Evolutionary conservation across 73 alveolate genomes (phyloP).

Genomic region (Tetrahymena borealis): DNA sequence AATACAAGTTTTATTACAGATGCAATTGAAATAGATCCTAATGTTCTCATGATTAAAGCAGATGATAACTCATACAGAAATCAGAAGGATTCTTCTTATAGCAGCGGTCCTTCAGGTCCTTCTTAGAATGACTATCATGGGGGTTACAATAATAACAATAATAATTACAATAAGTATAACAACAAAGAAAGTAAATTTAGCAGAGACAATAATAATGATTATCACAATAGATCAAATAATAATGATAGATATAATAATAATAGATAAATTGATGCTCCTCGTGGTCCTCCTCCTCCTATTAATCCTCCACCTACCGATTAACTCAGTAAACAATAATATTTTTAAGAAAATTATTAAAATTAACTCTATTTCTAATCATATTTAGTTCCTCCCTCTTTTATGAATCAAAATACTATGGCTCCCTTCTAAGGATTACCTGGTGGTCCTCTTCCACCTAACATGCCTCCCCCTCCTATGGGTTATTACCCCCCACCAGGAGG

Average conservation of each 20-base stretch:
- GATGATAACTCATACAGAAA: not conserved
- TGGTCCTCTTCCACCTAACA: not conserved
- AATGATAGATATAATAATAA: not conserved
- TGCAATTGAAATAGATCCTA: not conserved
- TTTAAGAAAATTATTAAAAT: not conserved
- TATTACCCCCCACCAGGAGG: not conserved
- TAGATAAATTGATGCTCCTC: not conserved
- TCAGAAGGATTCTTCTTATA: not conserved
- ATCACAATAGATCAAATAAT: not conserved
- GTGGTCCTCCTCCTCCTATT: not conserved
- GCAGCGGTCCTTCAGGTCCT: not conserved
- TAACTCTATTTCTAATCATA: not conserved
- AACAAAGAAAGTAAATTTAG: not conserved
- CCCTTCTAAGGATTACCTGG: not conserved
- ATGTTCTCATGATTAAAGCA: not conserved
- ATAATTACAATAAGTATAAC: not conserved
- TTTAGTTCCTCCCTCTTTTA: not conserved
- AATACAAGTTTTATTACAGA: not conserved
- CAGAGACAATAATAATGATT: not conserved
- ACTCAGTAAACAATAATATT: not conserved
- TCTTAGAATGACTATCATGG: not conserved
- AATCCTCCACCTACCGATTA: not conserved
- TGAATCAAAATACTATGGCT: not conserved
- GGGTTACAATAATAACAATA: not conserved
- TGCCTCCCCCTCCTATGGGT: constrained; percentile 2